Conservation (phyloP, 176 grass and related monocot species). For the Hsuehochloa calcarea region DNA sequence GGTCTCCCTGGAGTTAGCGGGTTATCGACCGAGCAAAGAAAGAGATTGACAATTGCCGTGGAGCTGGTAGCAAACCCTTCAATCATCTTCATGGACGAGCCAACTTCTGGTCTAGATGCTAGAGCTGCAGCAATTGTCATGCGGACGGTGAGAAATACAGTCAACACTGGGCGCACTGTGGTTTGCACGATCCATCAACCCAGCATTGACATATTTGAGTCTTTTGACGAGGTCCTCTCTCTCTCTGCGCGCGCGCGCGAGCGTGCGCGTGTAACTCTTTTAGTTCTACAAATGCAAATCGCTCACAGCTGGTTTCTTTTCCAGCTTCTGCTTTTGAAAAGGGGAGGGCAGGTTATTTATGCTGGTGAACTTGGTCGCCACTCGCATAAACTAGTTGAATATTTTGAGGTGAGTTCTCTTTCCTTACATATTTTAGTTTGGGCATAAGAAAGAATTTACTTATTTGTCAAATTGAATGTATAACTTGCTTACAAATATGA, state of each 20-base stretch:
- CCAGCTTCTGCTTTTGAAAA: conserved; percentile 87
- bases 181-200: conserved; percentile 98
- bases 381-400: conserved; percentile 80
- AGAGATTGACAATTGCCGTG: conserved; percentile 84
- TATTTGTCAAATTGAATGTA: not conserved
- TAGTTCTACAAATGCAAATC: not conserved
- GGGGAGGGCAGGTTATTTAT: conserved; percentile 85
- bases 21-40: conserved; percentile 88
- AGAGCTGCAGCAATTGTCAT: conserved; percentile 96
- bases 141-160: conserved; percentile 90
- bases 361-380: conserved; percentile 71
- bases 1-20: conserved; percentile 76
- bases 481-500: not conserved
- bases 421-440: not conserved
- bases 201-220: conserved; percentile 96
- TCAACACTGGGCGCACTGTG: conserved; percentile 88
- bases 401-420: conserved; percentile 60
- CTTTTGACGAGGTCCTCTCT: conserved; percentile 77
- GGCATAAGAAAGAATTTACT: not conserved
- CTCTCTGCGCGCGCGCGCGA: not conserved
- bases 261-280: not conserved
- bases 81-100: conserved; percentile 96
- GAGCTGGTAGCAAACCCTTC: conserved; percentile 92
- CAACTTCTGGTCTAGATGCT: conserved; percentile 93
- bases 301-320: conserved; percentile 21